Base-by-base conservation (phyloP, 805 yeast genomes). In the Pichia deserticola region DNA sequence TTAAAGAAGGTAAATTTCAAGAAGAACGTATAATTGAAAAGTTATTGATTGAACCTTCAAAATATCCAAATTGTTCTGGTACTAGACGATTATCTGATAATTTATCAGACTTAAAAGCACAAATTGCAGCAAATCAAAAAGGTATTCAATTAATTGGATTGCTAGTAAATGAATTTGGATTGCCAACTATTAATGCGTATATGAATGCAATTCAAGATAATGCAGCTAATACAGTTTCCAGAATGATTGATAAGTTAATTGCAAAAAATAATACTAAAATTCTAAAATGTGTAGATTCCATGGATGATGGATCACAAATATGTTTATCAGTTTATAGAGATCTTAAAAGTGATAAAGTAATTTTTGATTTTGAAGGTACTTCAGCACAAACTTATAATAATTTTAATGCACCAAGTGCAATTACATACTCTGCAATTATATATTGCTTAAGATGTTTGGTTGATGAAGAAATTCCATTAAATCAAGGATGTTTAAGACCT, bases 401-500 rank as follows among this genome's bases (percentile, higher is more conserved):
- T 64, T 74, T 88, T 66, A 92, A 93, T 65, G 97, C 97, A 0
- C 98, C 99, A 0, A 79, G 75, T 55, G 95, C 97, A 0, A 88
- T 93, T 54, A 84, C 96, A 2, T 81, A 81, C 60, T 86, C 96
- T 30, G 97, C 97, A 1, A 82, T 92, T 50, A 75, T 92, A 40
- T 92, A 92, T 66, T 89, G 92, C 52, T 68, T 92, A 59, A 71
- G 99, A 53, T 84, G 95, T 50, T 72, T 92, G 61, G 90, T 92
- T 36, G 81, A 85, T 53, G 88, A 83, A 54, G 89, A 86, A 54
- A 89, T 92, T 50, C 99, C 99, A 0, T 73, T 92, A 61, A 92
- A 92, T 63, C 95, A 89, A 63, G 98, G 99, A 8, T 92, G 97
- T 64, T 72, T 92, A 56, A 71, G 77, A 46, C 97, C 97, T 0